Evolutionary conservation across 1,284 basidiomycete genomes (phyloP), one percentile per base, ranked within the genome.

Genomic region (Boletus mariae): DNA sequence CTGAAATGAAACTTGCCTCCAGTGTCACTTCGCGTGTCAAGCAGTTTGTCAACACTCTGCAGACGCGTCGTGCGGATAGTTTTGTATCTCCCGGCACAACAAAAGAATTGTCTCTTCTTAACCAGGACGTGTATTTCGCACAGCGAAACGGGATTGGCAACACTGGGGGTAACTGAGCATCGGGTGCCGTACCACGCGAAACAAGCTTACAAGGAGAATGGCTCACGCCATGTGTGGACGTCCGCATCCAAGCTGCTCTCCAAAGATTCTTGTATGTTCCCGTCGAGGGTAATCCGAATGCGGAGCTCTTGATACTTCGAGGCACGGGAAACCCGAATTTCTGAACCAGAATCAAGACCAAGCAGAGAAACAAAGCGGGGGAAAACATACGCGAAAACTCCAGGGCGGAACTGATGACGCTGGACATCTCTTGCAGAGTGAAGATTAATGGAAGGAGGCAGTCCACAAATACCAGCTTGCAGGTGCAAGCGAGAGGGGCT

Each of bases 1-100:
- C 57, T 66, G 31, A 68, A 68, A 66, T 66, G 67, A 69, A 62
- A 58, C 64, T 52, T 61, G 51, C 64, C 65, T 52, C 65, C 67
- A 52, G 50, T 40, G 57, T 49, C 57, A 52, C 52, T 63, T 68
- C 65, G 53, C 55, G 57, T 57, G 64, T 57, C 65, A 51, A 66
- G 59, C 31, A 66, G 57, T 51, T 69, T 51, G 41, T 57, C 29
- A 49, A 66, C 41, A 52, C 45, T 47, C 45, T 59, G 64, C 13
- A 46, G 60, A 61, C 65, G 67, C 59, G 64, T 66, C 60, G 64
- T 66, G 53, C 64, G 64, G 42, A 66, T 49, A 31, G 42, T 20
- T 45, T 65, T 66, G 62, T 63, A 69, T 45, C 57, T 55, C 35
- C 64, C 62, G 13, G 64, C 52, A 34, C 60, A 66, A 42, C 64